Evolutionary conservation across 176 grass and related monocot species (phyloP).

Genomic region (Bonia amplexicaulis): DNA sequence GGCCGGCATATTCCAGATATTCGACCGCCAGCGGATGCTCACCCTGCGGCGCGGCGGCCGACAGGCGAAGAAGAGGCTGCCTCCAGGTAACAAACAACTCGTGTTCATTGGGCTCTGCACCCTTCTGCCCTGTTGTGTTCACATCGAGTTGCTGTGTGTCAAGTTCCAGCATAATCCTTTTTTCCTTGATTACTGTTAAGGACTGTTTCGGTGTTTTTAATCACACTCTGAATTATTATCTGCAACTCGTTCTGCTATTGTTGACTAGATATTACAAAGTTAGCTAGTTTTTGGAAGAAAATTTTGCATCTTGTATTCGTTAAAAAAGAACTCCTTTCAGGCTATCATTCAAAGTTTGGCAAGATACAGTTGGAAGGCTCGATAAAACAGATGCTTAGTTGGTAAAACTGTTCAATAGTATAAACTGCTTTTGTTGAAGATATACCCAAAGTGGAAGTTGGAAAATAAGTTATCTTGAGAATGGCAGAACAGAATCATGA

Average conservation of each 20-base stretch:
- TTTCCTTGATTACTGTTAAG: background rate
- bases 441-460: background rate
- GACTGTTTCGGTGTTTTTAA: background rate
- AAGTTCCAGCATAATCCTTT: background rate
- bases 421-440: background rate
- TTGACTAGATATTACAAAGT: constrained; percentile 23
- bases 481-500: background rate
- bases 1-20: constrained; percentile 89
- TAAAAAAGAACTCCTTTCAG: constrained; percentile 11
- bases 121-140: background rate
- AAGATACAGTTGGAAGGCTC: constrained; percentile 33
- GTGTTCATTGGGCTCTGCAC: background rate
- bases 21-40: constrained; percentile 67
- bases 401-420: background rate
- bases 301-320: background rate
- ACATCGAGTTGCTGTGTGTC: background rate
- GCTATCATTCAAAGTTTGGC: constrained; percentile 20
- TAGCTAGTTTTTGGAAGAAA: background rate
- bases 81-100: constrained; percentile 45
- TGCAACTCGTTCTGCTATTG: constrained; percentile 5
- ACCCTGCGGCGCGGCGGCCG: constrained; percentile 23
- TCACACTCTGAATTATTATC: background rate
- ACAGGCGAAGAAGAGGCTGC: constrained; percentile 42
- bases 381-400: background rate
- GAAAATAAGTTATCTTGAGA: background rate